Evolutionary conservation across 192 early-diverging fungal genomes (phyloP).

Genomic region (Coemansia sp.): DNA sequence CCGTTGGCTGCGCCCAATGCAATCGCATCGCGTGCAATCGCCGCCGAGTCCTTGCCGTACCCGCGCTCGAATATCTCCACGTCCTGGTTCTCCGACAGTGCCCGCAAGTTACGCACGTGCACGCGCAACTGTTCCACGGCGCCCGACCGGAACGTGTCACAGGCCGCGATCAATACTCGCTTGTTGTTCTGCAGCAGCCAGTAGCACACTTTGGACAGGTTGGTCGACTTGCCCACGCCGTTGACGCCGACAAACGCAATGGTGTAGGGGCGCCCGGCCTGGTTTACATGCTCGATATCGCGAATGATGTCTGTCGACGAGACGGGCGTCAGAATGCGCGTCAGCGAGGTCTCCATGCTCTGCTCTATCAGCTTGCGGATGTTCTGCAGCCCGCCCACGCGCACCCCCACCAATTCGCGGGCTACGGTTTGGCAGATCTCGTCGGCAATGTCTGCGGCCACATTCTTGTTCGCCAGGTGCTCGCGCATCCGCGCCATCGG

Average conservation of each 20-base stretch:
- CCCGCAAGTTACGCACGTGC: constrained; percentile 80
- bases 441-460: constrained; percentile 81
- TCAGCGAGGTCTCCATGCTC: constrained; percentile 79
- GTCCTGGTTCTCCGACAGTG: constrained; percentile 60
- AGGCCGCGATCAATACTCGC: constrained; percentile 88
- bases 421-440: constrained; percentile 79
- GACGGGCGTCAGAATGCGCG: constrained; percentile 81
- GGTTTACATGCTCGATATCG: constrained; percentile 73
- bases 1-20: constrained; percentile 64
- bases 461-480: constrained; percentile 89
- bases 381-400: constrained; percentile 72
- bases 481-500: constrained; percentile 85
- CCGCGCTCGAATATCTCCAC: constrained; percentile 93
- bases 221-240: constrained; percentile 92
- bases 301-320: constrained; percentile 88
- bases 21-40: constrained; percentile 93
- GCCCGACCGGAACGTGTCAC: constrained; percentile 94
- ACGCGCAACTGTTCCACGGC: constrained; percentile 94
- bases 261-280: constrained; percentile 73
- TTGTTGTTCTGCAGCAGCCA: constrained; percentile 91
- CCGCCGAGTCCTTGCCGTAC: constrained; percentile 95
- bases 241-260: constrained; percentile 95
- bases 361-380: constrained; percentile 67
- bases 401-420: constrained; percentile 67
- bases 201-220: constrained; percentile 91